These are phyloP conservation scores for Onygenales sp. DNA, from an alignment of 2,329 filamentous ascomycete genomes.

Conservation along the genomic window DNA sequence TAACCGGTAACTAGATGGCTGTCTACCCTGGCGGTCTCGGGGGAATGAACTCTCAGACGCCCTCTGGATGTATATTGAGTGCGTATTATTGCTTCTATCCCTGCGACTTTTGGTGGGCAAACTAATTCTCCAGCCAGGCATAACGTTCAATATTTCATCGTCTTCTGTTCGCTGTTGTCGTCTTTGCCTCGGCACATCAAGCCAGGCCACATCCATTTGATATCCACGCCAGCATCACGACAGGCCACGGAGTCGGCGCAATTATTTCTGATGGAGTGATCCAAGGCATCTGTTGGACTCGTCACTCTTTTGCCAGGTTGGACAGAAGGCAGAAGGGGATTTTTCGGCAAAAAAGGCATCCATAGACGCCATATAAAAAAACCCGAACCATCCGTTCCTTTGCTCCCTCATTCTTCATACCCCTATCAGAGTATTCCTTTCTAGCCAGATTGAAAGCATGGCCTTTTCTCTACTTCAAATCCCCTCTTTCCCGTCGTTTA, in stretches of 20 bases:
- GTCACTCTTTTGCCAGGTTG: no score
- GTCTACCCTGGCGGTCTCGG: no score
- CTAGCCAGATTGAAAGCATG: neutral
- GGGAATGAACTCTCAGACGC: no score
- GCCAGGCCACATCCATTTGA: neutral
- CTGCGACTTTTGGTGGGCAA: no score
- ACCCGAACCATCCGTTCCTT: neutral
- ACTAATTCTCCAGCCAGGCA: no score
- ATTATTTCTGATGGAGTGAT: neutral
- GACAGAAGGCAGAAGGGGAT: no score
- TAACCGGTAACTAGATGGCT: no score
- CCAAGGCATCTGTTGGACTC: neutral
- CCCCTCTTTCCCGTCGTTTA: slow-evolving; percentile 64
- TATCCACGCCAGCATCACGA: neutral
- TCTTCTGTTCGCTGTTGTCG: no score
- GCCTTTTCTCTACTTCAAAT: slow-evolving; percentile 37
- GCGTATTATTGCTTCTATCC: no score
- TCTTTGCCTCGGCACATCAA: neutral
- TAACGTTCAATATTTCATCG: no score
- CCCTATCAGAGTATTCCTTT: neutral
- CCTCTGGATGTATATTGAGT: no score
- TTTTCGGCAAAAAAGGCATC: neutral
- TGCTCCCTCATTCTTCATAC: neutral
- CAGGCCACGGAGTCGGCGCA: neutral
- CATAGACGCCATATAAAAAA: neutral